phyloP scores from a whole-genome alignment of 495 filamentous ascomycete species.

The Lepidopterella palustris region DNA sequence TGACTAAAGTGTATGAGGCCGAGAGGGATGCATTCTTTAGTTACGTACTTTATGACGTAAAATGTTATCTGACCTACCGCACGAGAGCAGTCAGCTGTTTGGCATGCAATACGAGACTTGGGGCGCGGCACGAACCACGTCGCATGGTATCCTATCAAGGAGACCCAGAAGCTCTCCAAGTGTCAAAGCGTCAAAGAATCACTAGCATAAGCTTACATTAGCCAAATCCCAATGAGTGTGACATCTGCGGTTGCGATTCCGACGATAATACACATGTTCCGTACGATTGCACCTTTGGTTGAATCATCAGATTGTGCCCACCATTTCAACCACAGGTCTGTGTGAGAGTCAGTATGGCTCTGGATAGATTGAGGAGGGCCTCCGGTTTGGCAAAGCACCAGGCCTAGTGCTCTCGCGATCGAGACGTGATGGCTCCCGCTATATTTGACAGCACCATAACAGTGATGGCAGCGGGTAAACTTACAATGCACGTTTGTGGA shows the following conservation, averaged over 20 bases:
- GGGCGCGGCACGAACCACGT: constrained; percentile 7
- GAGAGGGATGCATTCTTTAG: too few relatives aligned
- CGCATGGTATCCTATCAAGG: too few relatives aligned
- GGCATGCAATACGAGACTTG: constrained; percentile 15
- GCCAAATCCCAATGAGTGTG: not conserved
- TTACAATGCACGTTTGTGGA: constrained; percentile 14
- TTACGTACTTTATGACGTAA: too few relatives aligned
- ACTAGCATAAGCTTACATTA: not conserved
- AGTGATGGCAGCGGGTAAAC: too few relatives aligned
- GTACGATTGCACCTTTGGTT: not conserved
- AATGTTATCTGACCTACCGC: constrained; percentile 12
- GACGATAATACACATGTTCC: constrained; percentile 13
- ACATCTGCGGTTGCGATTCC: constrained; percentile 12
- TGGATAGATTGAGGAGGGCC: too few relatives aligned
- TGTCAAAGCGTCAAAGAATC: too few relatives aligned
- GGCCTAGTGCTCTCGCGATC: too few relatives aligned
- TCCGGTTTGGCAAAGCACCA: too few relatives aligned
- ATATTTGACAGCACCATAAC: too few relatives aligned
- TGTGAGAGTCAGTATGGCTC: not conserved
- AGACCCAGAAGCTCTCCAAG: too few relatives aligned
- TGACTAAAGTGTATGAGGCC: too few relatives aligned
- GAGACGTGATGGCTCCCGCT: too few relatives aligned
- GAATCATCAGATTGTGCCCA: constrained; percentile 17
- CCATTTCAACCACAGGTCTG: constrained; percentile 14
- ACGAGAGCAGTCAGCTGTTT: constrained; percentile 18